phyloP scores from a whole-genome alignment of 257 asterid species.

The Nicotiana sylvestris region DNA sequence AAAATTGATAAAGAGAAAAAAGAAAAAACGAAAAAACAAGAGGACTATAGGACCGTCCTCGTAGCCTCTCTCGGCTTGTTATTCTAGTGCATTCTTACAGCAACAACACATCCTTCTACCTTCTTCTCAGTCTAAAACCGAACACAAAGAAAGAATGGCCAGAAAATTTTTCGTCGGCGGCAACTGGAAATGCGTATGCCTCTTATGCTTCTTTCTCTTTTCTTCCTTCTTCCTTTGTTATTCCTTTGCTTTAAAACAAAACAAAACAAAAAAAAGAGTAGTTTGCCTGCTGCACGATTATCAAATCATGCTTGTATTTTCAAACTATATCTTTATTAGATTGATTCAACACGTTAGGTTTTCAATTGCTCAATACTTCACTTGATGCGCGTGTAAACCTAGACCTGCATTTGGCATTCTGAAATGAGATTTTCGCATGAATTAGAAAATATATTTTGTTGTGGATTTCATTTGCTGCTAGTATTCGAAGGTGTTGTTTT shows the following conservation, averaged over 20 bases:
- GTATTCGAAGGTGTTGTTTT: neutral
- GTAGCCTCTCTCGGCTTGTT: neutral
- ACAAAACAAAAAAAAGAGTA: no score
- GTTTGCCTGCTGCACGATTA: no score
- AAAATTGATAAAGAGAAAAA: no score
- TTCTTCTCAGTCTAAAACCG: neutral
- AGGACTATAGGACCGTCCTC: no score
- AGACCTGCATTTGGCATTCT: neutral
- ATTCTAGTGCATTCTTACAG: slow-evolving; percentile 5
- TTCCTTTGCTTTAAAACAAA: neutral
- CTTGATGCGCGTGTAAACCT: neutral
- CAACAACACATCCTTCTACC: neutral
- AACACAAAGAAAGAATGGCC: slow-evolving; percentile 18
- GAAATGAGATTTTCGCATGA: neutral
- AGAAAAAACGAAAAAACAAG: no score
- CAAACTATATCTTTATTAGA: no score
- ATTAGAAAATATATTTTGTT: no score
- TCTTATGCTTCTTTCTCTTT: neutral
- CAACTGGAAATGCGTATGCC: slow-evolving; percentile 44
- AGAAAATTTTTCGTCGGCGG: slow-evolving; percentile 43
- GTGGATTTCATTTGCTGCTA: neutral
- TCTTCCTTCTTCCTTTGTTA: neutral
- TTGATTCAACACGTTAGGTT: neutral
- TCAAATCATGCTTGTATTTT: no score
- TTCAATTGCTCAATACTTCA: neutral